phyloP scores from a whole-genome alignment of 1,284 basidiomycete species.

The Calocybe gambosa region DNA sequence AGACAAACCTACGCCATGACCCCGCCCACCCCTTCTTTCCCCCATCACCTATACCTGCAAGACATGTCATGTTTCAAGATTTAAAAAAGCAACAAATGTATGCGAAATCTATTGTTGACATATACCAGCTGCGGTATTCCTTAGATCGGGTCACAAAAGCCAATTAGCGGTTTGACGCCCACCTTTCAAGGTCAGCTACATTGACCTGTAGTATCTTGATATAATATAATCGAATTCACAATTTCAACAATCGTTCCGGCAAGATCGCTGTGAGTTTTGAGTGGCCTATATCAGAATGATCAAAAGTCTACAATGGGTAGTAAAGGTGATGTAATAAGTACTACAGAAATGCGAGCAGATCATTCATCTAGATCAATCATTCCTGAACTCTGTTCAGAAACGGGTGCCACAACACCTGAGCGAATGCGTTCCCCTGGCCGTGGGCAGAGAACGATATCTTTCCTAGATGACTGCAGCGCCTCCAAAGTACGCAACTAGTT shows the following conservation, averaged over 20 bases:
- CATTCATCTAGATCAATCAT: conserved; percentile 17
- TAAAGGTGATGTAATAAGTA: too few relatives aligned
- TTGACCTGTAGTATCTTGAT: too few relatives aligned
- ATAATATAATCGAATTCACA: too few relatives aligned
- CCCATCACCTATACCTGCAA: neutral
- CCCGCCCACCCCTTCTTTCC: neutral
- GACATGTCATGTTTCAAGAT: neutral
- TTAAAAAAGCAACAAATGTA: neutral
- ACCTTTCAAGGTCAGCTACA: too few relatives aligned
- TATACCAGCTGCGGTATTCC: too few relatives aligned
- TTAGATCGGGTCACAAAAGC: too few relatives aligned
- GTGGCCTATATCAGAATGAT: neutral
- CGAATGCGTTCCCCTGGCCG: conserved; percentile 49
- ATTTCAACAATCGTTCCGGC: neutral
- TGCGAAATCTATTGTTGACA: neutral
- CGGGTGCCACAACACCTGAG: conserved; percentile 40
- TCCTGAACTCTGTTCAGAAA: neutral
- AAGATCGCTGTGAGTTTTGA: neutral
- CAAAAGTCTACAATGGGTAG: neutral
- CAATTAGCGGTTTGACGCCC: too few relatives aligned
- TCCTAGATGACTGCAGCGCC: conserved; percentile 39
- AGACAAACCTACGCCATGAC: conserved; percentile 17
- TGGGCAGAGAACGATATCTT: conserved; percentile 46
- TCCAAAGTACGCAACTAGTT: conserved; percentile 53
- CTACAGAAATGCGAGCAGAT: too few relatives aligned